Conservation (phyloP, 169 alveolate genomes). For the Toxoplasma gondii region DNA sequence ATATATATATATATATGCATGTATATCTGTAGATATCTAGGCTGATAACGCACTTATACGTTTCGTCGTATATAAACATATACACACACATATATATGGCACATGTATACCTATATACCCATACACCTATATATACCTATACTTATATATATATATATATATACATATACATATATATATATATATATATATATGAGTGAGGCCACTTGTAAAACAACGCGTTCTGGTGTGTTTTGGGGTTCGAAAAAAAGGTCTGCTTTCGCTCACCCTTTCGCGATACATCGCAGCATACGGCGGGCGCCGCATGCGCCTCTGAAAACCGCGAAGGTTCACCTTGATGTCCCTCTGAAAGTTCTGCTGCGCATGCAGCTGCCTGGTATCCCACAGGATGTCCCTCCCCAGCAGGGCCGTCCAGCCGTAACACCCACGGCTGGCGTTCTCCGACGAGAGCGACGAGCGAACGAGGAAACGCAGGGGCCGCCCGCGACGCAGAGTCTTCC, state of each 20-base stretch:
- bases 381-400: neutral
- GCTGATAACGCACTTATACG: too few species aligned
- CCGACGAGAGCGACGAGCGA: constrained; percentile 17
- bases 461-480: neutral
- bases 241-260: neutral
- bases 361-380: neutral
- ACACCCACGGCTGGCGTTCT: constrained; percentile 14
- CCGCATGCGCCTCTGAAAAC: neutral
- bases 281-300: neutral
- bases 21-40: too few species aligned
- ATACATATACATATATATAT: neutral
- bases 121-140: too few species aligned
- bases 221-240: too few species aligned
- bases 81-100: too few species aligned
- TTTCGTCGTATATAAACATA: too few species aligned
- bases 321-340: neutral
- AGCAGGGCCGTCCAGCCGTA: neutral
- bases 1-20: too few species aligned
- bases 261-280: neutral
- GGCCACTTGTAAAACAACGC: neutral
- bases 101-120: too few species aligned
- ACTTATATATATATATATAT: neutral
- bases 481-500: neutral
- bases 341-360: neutral
- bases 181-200: neutral